Evolutionary conservation across 2,329 filamentous ascomycete species (phyloP).

Genomic region (Biscogniauxia mediterranea): DNA sequence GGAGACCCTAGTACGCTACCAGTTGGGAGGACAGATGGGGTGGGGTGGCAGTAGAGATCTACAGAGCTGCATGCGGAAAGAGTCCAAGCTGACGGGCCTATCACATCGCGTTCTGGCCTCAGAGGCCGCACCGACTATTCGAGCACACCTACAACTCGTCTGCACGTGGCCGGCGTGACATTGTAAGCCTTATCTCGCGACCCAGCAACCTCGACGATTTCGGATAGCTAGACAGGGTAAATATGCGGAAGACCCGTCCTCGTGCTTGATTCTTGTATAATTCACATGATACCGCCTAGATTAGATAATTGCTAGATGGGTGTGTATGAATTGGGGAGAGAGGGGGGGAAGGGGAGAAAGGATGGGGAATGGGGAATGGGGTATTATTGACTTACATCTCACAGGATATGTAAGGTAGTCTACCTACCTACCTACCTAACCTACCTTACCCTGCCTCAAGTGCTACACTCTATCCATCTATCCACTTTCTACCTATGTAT

Average conservation of each 20-base stretch:
- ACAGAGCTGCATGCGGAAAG: constrained; percentile 20
- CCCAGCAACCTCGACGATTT: constrained; percentile 21
- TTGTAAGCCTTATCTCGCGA: constrained; percentile 16
- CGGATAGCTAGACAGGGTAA: constrained; percentile 21
- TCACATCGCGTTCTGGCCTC: not conserved
- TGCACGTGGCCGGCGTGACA: constrained; percentile 16
- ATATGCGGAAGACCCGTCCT: constrained; percentile 18
- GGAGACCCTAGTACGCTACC: no score
- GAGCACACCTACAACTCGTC: constrained; percentile 9
- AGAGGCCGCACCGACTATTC: constrained; percentile 5
- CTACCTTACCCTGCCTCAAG: not conserved
- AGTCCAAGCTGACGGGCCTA: constrained; percentile 7
- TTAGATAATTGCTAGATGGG: not conserved
- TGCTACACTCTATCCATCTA: no score
- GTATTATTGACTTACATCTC: constrained; percentile 15
- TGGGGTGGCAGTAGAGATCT: constrained; percentile 14
- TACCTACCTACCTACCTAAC: constrained; percentile 3
- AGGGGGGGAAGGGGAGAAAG: not conserved
- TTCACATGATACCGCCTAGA: constrained; percentile 25
- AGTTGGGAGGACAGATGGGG: constrained; percentile 9
- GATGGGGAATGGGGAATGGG: not conserved
- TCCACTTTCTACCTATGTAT: no score
- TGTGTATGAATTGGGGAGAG: no score
- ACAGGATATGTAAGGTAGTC: constrained; percentile 6
- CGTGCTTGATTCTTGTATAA: constrained; percentile 15